A percentile compares a stretch with the other conserved stretches of the same genome.
Conservation (phyloP, 2,329 filamentous ascomycete genomes). For the Metarhizium brunneum region DNA sequence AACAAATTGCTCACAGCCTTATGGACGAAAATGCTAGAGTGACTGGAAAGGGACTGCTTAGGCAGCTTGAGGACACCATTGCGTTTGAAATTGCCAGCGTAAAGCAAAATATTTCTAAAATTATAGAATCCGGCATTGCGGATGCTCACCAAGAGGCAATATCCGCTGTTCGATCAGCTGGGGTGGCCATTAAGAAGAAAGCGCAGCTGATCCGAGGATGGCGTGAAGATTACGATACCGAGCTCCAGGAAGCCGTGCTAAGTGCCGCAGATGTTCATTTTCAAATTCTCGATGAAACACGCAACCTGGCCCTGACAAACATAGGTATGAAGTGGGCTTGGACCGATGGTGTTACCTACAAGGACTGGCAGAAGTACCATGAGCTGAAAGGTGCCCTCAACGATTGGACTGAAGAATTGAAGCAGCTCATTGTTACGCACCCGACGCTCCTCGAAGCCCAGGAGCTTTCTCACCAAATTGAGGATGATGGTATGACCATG, state of each 20-base stretch:
- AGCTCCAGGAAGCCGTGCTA: slow-evolving; percentile 59
- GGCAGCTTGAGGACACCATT: slow-evolving; percentile 59
- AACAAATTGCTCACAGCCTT: slow-evolving; percentile 46
- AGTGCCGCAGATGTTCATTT: slow-evolving; percentile 73
- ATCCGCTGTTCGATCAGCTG: slow-evolving; percentile 52
- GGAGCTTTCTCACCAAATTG: slow-evolving; percentile 56
- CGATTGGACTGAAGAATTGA: slow-evolving; percentile 76
- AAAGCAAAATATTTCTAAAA: slow-evolving; percentile 55
- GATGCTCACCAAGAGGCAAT: slow-evolving; percentile 34
- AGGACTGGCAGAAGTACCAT: slow-evolving; percentile 95
- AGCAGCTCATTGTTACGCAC: slow-evolving; percentile 65
- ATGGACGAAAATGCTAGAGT: slow-evolving; percentile 55
- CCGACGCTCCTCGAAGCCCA: slow-evolving; percentile 60
- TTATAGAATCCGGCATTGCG: slow-evolving; percentile 41
- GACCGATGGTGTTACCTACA: slow-evolving; percentile 92
- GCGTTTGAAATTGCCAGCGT: slow-evolving; percentile 54
- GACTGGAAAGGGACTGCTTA: slow-evolving; percentile 57
- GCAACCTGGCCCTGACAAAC: slow-evolving; percentile 77
- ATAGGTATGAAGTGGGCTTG: slow-evolving; percentile 93
- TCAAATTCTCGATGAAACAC: slow-evolving; percentile 71
- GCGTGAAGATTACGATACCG: slow-evolving; percentile 61
- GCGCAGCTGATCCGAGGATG: slow-evolving; percentile 71
- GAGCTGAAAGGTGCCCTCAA: slow-evolving; percentile 73
- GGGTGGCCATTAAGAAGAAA: slow-evolving; percentile 63
- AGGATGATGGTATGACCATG: slow-evolving; percentile 70